phyloP scores from a whole-genome alignment of 768 basidiomycete species.

The Amanita fuliginea region DNA sequence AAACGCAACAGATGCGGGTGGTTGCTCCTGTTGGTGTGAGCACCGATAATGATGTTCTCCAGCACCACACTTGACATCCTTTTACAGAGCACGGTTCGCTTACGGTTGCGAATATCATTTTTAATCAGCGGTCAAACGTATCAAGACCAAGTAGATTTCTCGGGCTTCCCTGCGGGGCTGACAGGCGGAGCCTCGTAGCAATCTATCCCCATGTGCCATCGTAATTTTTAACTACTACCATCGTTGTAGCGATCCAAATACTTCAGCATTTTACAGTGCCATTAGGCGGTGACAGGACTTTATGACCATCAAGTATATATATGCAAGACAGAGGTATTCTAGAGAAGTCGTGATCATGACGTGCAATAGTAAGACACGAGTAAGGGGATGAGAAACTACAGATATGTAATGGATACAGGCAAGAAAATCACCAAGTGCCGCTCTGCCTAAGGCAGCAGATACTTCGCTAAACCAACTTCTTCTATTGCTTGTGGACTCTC shows the following conservation, averaged over 20 bases:
- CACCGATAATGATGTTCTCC: constrained; percentile 10
- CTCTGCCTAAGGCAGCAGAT: constrained; percentile 28
- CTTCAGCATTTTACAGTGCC: background rate
- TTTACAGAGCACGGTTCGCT: constrained; percentile 63
- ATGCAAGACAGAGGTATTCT: background rate
- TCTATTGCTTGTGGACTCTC: constrained; percentile 73
- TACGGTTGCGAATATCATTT: constrained; percentile 80
- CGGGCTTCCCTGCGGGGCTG: constrained; percentile 74
- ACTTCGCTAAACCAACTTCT: constrained; percentile 58
- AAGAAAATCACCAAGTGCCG: constrained; percentile 9
- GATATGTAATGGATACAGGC: constrained; percentile 6
- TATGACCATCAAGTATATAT: background rate
- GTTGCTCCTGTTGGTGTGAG: constrained; percentile 80
- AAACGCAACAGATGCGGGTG: constrained; percentile 94
- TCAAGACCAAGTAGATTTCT: constrained; percentile 93
- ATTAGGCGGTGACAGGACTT: background rate
- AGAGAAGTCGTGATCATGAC: background rate
- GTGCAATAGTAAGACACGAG: constrained; percentile 1
- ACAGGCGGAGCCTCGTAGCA: constrained; percentile 35
- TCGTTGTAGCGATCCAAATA: no score
- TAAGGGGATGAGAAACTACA: constrained; percentile 7
- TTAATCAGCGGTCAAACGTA: constrained; percentile 53
- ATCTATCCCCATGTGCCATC: background rate
- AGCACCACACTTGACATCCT: constrained; percentile 5
- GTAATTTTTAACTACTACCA: background rate